phyloP scores from a whole-genome alignment of 768 basidiomycete species.

The Myochromella boudieri region DNA sequence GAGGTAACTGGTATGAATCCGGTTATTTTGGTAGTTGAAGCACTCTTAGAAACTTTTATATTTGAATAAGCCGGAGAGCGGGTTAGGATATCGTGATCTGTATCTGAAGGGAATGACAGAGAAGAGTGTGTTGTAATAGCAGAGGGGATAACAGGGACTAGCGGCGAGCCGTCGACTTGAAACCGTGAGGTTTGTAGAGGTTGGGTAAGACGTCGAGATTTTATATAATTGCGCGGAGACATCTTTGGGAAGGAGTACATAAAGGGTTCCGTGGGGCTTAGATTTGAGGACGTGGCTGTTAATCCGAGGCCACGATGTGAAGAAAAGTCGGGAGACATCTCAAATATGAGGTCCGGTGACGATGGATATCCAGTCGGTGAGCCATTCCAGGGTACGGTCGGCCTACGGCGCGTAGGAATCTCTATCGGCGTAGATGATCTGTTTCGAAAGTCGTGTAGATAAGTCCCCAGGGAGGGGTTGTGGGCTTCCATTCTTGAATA shows the following conservation, averaged over 20 bases:
- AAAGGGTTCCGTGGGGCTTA: constrained; percentile 31
- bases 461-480: constrained; percentile 3
- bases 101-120: neutral
- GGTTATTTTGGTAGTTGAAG: constrained; percentile 32
- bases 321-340: constrained; percentile 45
- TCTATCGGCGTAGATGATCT: constrained; percentile 43
- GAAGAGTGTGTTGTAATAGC: constrained; percentile 7
- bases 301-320: constrained; percentile 19
- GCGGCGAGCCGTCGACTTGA: neutral
- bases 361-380: constrained; percentile 29
- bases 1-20: constrained; percentile 34
- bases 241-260: constrained; percentile 39
- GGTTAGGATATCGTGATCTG: constrained; percentile 7
- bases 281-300: constrained; percentile 18
- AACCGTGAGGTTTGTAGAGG: constrained; percentile 9
- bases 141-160: constrained; percentile 1
- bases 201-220: constrained; percentile 12
- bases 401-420: constrained; percentile 37
- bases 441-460: constrained; percentile 16
- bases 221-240: constrained; percentile 13
- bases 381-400: constrained; percentile 17
- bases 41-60: constrained; percentile 10
- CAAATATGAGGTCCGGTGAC: constrained; percentile 52
- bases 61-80: constrained; percentile 7
- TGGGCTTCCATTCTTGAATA: constrained; percentile 12